Base-by-base conservation (phyloP, 805 yeast genomes). In the Scheffersomyces ergatensis region DNA sequence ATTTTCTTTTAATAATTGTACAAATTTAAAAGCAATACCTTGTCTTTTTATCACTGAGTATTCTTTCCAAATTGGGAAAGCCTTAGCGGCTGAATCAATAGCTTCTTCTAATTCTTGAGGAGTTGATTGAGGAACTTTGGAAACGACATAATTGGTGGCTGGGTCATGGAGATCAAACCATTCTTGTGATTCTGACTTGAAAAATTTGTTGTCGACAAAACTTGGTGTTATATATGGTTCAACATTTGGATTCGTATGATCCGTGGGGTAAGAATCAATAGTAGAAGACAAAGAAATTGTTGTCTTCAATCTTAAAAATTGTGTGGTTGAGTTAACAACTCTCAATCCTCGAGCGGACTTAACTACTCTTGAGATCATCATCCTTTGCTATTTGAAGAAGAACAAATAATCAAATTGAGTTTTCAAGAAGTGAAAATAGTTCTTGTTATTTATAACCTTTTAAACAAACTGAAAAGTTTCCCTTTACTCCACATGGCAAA, bases 91-190 rank as follows among this genome's bases (percentile, higher is more conserved):
- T 19, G 84, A 66, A 26, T 72, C 79, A 38, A 84, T 80, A 6
- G 90, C 89, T 16, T 70, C 74, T 43, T 74, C 76, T 55, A 84
- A 66, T 61, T 84, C 92, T 39, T 67, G 75, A 5, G 74, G 76
- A 14, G 92, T 84, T 30, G 80, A 71, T 64, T 84, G 89, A 5
- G 92, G 90, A 18, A 83, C 89, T 49, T 76, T 71, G 23, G 85
- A 71, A 31, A 85, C 80, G 35, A 83, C 77, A 48, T 67, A 56
- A 60, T 83, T 76, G 40, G 92, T 84, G 43, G 90, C 85, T 17
- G 92, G 92, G 58, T 84, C 92, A 58, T 73, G 80, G 40, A 85
- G 73, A 46, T 83, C 88, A 53, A 74, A 80, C 89, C 89, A 74
- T 24, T 70, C 69, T 12, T 64, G 51, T 6, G 85, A 64, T 37